Evolutionary conservation across 2,329 filamentous ascomycete genomes (phyloP), one percentile per base, ranked within the genome.

Genomic region (Apiospora phragmitis): DNA sequence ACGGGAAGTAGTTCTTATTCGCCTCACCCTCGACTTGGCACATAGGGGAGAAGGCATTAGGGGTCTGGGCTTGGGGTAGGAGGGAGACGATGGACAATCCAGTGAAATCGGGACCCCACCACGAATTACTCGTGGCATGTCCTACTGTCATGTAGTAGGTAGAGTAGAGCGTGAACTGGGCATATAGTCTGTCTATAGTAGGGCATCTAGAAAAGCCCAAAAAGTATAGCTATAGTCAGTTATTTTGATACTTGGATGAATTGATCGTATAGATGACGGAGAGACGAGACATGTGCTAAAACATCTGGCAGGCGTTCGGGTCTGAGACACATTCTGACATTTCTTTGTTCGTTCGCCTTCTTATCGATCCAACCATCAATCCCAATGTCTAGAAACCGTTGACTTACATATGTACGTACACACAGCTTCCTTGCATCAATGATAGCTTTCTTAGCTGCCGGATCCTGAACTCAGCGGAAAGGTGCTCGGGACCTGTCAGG

Each of bases 201-300:
- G 29, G 11, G 55, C 55, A 32, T 62, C 55, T 62, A 62, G 32
- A 62, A 62, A 38, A 62, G 21, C 24, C 29, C 32, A 62, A 32
- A 59, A 59, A 18, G 51, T 21, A 16, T 9, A n/a, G n/a, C n/a
- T n/a, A 59, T 59, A 59, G 26, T 59, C 26, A 18, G 32, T n/a
- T 62, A 38, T 59, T 59, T 55, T 55, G 12, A 26, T 32, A 18
- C 26, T 55, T 55, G 26, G 47, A 16, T 21, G 29, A 21, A 35
- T 21, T 35, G 51, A 35, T 35, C 16, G 29, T 32, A 18, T 35
- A 59, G 29, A n/a, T 59, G 29, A 59, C 51, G 29, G n/a, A 59
- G 51, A 59, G 51, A 35, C 51, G 29, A 59, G 51, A 59, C 51
- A 59, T 59, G 29, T 59, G 51, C 51, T 59, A 35, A 59, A 62